phyloP scores from a whole-genome alignment of 2,329 filamentous ascomycete species.

The Colletotrichum tanaceti region DNA sequence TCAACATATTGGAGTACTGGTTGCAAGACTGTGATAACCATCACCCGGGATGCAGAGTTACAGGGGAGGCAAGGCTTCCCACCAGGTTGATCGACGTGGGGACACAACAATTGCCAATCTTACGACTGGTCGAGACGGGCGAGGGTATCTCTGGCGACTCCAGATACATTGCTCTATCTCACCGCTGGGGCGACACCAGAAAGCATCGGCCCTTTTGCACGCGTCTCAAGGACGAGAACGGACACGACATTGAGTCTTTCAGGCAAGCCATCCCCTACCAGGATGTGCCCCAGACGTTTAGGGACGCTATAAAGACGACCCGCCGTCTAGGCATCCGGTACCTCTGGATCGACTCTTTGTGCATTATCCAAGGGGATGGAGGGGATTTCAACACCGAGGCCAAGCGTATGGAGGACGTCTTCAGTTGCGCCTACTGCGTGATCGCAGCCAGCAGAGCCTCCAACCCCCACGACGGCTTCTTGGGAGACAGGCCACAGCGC shows the following conservation, averaged over 20 bases:
- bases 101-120: accelerated
- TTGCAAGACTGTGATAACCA: not conserved
- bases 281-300: not conserved
- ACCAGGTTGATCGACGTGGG: conserved; percentile 9
- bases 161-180: conserved; percentile 9
- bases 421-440: conserved; percentile 4
- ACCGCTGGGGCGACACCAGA: not conserved
- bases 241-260: too few species aligned
- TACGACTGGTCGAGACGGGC: conserved; percentile 1
- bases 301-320: conserved; percentile 35
- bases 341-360: conserved; percentile 42
- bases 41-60: too few species aligned
- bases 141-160: not conserved
- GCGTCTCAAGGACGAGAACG: not conserved
- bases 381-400: too few species aligned
- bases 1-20: too few species aligned
- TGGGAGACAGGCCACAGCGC: not conserved
- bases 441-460: conserved; percentile 18
- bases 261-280: too few species aligned
- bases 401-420: conserved; percentile 34
- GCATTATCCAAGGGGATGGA: conserved; percentile 39
- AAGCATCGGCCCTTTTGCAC: conserved; percentile 12
- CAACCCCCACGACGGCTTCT: conserved; percentile 5
- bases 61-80: not conserved
- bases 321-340: conserved; percentile 33